Conservation (phyloP, 2,329 filamentous ascomycete genomes). For the Pseudovirgaria hyperparasitica region DNA sequence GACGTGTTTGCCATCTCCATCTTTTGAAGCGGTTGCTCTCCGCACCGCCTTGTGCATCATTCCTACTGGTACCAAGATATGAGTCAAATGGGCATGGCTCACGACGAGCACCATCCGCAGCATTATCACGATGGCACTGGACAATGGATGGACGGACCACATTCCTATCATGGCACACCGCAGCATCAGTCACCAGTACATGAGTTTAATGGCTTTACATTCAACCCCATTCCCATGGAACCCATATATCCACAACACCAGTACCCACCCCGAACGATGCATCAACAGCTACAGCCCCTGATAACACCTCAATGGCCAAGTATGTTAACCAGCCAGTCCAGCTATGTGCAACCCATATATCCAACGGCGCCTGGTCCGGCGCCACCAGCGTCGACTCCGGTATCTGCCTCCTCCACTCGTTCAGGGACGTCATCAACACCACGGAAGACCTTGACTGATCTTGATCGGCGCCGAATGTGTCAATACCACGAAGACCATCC, state of each 20-base stretch:
- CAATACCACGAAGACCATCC: conserved; percentile 85
- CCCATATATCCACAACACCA: conserved; percentile 23
- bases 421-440: conserved; percentile 45
- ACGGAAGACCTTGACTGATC: conserved; percentile 78
- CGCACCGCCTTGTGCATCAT: conserved; percentile 7
- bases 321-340: conserved; percentile 29
- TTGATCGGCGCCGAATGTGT: conserved; percentile 86
- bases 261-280: conserved; percentile 27
- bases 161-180: conserved; percentile 18
- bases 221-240: conserved; percentile 26
- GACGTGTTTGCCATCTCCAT: conserved; percentile 12
- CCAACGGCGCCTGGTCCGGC: conserved; percentile 23
- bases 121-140: conserved; percentile 20
- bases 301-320: conserved; percentile 29
- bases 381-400: conserved; percentile 25
- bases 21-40: too few relatives aligned
- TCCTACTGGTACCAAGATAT: conserved; percentile 15
- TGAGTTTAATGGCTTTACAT: conserved; percentile 26
- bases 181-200: conserved; percentile 27
- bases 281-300: conserved; percentile 27
- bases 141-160: conserved; percentile 17
- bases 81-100: conserved; percentile 30
- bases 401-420: conserved; percentile 25
- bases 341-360: conserved; percentile 24
- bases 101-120: conserved; percentile 18